phyloP scores from a whole-genome alignment of 345 rosid species.

The Barbarea vulgaris region DNA sequence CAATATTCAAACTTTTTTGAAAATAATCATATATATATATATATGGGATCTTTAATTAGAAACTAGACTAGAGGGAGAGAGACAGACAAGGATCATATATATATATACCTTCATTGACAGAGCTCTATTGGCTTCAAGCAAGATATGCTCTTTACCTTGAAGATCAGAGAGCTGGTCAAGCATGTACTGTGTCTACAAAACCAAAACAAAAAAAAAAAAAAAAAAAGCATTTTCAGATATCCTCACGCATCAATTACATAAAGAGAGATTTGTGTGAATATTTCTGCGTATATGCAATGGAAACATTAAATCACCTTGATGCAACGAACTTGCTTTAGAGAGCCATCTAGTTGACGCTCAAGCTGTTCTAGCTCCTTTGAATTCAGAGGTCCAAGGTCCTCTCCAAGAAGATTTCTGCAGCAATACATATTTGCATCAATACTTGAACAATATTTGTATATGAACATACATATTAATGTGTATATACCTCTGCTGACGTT shows the following conservation, averaged over 20 bases:
- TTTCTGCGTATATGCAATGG: not conserved
- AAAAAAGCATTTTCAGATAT: slow-evolving; percentile 17
- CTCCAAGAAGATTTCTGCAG: slow-evolving; percentile 88
- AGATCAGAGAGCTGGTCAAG: slow-evolving; percentile 95
- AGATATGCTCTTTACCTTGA: slow-evolving; percentile 80
- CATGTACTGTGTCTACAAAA: slow-evolving; percentile 78
- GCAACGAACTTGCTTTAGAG: slow-evolving; percentile 87
- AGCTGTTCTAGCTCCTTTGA: slow-evolving; percentile 98
- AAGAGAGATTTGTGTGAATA: not conserved
- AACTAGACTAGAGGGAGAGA: slow-evolving; percentile 1
- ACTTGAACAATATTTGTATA: not conserved
- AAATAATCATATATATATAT: not conserved
- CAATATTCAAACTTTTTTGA: not conserved
- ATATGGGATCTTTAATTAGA: not conserved
- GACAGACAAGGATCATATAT: not conserved
- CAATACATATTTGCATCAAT: slow-evolving; percentile 19
- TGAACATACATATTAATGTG: not conserved
- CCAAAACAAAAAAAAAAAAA: too few relatives aligned
- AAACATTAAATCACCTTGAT: slow-evolving; percentile 58
- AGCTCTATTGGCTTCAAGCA: slow-evolving; percentile 88
- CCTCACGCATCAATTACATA: not conserved
- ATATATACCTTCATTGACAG: slow-evolving; percentile 70
- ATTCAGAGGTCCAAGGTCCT: slow-evolving; percentile 84
- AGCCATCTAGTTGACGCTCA: slow-evolving; percentile 83
- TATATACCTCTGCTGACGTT: slow-evolving; percentile 44